Base-by-base conservation (phyloP, 495 filamentous ascomycete genomes). In the Cairneyella variabilis region DNA sequence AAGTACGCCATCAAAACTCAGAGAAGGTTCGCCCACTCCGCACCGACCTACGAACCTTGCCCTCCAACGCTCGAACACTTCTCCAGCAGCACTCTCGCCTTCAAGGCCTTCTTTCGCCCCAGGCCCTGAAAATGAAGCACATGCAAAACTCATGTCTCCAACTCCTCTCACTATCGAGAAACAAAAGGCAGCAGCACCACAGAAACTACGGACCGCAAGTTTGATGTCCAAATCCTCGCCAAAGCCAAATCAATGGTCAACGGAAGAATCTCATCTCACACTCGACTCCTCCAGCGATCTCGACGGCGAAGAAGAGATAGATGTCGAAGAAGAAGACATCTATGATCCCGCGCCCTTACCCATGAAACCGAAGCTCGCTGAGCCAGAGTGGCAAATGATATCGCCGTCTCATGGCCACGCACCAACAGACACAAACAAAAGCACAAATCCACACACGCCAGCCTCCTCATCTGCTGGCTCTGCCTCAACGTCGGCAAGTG, bases 11-110 rank as follows among this genome's bases (percentile, higher is more conserved):
- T 69, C 75, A 5, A 41, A 44, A 34, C 23, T n/a, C 20, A 54
- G 43, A 26, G 55, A 62, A 32, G 17, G 14, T 9, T 59, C 60
- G 6, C 51, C 54, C 3, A 25, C 20, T 39, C 37, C 32, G 12
- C 43, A 49, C 25, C 71, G 73, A 4, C 69, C 73, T 1, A 67
- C 66, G 38, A 68, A 80, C n/a, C 63, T 82, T 10, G n/a, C n/a
- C n/a, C n/a, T n/a, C n/a, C 62, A 68, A 12, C 78, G 83, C 26
- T 82, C 83, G 10, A 80, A 78, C 58, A 86, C 83, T 4, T 76
- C 79, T 8, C 81, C 83, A 3, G 72, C 75, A 4, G 63, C 66
- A 27, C 61, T 75, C 6, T 78, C 76, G 6, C 77, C 78, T 23
- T 66, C 64, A 4, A 53, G 53, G 10, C 60, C 60, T 53, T 43